phyloP scores from a whole-genome alignment of 345 rosid species.

The Arabidopsis suecica region DNA sequence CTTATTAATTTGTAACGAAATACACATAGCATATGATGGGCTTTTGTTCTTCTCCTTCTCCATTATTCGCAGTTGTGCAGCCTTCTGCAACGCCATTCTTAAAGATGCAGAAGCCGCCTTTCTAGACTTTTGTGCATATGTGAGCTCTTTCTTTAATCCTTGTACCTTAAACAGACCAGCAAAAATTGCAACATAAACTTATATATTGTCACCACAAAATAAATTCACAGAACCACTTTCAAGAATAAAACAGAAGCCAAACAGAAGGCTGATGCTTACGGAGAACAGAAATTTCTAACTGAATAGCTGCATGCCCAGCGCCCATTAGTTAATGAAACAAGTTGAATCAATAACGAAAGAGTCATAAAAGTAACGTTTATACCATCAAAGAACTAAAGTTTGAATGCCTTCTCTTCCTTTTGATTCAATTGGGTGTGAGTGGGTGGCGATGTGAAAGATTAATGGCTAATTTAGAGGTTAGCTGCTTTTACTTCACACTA shows the following conservation, averaged over 20 bases:
- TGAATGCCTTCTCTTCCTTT: no score
- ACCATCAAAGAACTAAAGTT: no score
- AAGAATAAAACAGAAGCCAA: not conserved
- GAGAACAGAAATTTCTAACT: conserved; percentile 12
- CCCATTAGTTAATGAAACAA: not conserved
- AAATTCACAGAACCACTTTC: not conserved
- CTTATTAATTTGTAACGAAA: conserved; percentile 83
- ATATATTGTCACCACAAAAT: not conserved
- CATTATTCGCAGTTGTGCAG: conserved; percentile 87
- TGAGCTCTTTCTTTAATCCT: conserved; percentile 78
- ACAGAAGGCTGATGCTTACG: conserved; percentile 15
- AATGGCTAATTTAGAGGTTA: not conserved
- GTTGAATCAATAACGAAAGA: conserved; percentile 7
- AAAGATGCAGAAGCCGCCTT: conserved; percentile 81
- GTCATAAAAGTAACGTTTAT: not conserved
- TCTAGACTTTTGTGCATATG: conserved; percentile 71
- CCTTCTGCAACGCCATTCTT: conserved; percentile 82
- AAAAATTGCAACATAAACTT: conserved; percentile 22
- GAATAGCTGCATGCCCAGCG: conserved; percentile 25
- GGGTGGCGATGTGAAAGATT: not conserved
- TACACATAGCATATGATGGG: conserved; percentile 98
- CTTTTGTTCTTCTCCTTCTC: conserved; percentile 99
- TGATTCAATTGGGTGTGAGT: no score
- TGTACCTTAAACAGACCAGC: conserved; percentile 64
- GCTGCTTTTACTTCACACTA: not conserved